Percentiles rank a stretch among this genome's conserved stretches.
Conservation (phyloP, 2,329 filamentous ascomycete species). For the Fusarium papillatum region DNA sequence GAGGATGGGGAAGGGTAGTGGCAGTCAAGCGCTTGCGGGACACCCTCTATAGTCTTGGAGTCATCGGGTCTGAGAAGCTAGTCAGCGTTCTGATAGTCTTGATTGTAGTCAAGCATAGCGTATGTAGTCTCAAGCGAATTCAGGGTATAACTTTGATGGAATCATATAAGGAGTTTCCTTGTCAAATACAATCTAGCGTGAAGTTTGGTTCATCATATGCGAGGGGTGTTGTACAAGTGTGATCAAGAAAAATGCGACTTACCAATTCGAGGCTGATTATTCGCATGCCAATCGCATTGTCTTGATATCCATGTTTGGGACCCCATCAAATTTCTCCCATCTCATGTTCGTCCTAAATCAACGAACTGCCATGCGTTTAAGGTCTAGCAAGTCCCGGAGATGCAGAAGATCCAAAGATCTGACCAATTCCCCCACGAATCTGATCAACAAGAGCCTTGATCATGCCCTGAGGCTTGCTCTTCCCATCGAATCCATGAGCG, state of each 20-base stretch:
- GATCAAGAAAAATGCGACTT: slow-evolving; percentile 16
- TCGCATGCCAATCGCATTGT: background rate
- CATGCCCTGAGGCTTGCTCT: slow-evolving; percentile 72
- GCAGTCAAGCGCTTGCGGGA: no score
- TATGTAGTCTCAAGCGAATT: slow-evolving; percentile 6
- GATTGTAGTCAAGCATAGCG: background rate
- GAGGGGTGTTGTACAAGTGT: background rate
- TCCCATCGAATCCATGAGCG: slow-evolving; percentile 59
- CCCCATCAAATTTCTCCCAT: background rate
- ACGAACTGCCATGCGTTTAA: slow-evolving; percentile 17
- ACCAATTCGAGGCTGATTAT: background rate
- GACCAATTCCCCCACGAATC: slow-evolving; percentile 65
- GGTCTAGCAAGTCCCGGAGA: slow-evolving; percentile 41
- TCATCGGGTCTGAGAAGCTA: no score
- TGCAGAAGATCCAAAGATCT: slow-evolving; percentile 51
- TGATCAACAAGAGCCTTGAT: slow-evolving; percentile 75
- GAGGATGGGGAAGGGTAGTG: no score
- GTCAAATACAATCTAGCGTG: slow-evolving; percentile 65
- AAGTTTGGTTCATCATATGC: slow-evolving; percentile 55
- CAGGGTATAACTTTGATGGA: slow-evolving; percentile 49
- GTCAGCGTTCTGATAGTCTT: no score
- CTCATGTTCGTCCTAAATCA: background rate
- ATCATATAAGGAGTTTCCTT: slow-evolving; percentile 51
- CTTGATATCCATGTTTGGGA: background rate
- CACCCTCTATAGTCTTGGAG: no score